phyloP scores from a whole-genome alignment of 345 rosid species.

The Passiflora organensis region DNA sequence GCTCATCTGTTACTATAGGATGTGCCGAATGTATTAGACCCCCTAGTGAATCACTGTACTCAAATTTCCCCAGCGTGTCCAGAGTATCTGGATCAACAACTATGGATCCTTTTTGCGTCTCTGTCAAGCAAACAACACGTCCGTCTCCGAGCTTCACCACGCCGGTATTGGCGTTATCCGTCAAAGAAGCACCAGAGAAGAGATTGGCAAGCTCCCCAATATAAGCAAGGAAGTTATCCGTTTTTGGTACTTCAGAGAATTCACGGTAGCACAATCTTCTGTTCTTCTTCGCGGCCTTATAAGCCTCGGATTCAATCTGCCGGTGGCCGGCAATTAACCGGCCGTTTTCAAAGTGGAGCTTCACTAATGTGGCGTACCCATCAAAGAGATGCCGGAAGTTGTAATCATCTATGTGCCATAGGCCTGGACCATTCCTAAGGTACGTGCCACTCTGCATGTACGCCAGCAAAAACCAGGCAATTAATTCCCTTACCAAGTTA shows the following conservation, averaged over 20 bases:
- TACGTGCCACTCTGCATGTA: slow-evolving; percentile 83
- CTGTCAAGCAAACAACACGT: slow-evolving; percentile 83
- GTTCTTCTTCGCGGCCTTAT: slow-evolving; percentile 72
- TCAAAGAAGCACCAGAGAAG: slow-evolving; percentile 80
- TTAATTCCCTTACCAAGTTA: no score
- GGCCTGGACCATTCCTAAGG: slow-evolving; percentile 88
- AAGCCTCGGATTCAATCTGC: slow-evolving; percentile 79
- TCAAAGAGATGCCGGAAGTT: slow-evolving; percentile 94
- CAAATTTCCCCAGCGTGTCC: slow-evolving; percentile 64
- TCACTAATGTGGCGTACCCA: slow-evolving; percentile 76
- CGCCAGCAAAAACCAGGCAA: no score
- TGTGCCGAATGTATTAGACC: slow-evolving; percentile 89
- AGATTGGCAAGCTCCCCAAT: slow-evolving; percentile 62
- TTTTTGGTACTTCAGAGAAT: slow-evolving; percentile 78
- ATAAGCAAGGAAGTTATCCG: slow-evolving; percentile 54
- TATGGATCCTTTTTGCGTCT: slow-evolving; percentile 87
- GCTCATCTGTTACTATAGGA: slow-evolving; percentile 72
- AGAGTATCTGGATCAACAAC: slow-evolving; percentile 58
- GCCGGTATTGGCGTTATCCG: slow-evolving; percentile 92
- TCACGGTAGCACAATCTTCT: slow-evolving; percentile 75
- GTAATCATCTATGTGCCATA: slow-evolving; percentile 77
- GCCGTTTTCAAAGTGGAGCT: slow-evolving; percentile 66
- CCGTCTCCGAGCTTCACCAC: slow-evolving; percentile 82
- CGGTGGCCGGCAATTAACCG: slow-evolving; percentile 66
- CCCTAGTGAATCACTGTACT: slow-evolving; percentile 61